A percentile compares a stretch with the other conserved stretches of the same genome.
phyloP scores from a whole-genome alignment of 805 yeast species.

The Candida sphagnicola region DNA sequence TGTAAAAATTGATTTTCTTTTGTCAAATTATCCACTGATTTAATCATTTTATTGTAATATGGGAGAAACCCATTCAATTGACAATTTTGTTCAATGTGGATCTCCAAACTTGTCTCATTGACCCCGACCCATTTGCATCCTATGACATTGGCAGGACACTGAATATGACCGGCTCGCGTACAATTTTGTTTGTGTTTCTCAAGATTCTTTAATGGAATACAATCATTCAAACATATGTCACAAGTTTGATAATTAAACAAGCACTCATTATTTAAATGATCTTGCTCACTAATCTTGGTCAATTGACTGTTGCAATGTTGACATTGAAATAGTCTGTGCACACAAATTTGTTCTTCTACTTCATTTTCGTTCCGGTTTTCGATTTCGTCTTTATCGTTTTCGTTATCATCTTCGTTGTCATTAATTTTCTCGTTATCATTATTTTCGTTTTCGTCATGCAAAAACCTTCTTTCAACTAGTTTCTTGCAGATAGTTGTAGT shows the following conservation, averaged over 20 bases:
- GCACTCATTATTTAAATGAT: conserved; percentile 40
- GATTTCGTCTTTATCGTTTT: background rate
- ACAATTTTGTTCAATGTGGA: conserved; percentile 30
- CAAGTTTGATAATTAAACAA: conserved; percentile 37
- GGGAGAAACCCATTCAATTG: conserved; percentile 29
- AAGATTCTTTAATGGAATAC: conserved; percentile 35
- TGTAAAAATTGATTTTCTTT: conserved; percentile 39
- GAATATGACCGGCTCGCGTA: conserved; percentile 30
- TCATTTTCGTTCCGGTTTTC: conserved; percentile 7
- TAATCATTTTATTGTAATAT: conserved; percentile 15
- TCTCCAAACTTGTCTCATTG: conserved; percentile 32
- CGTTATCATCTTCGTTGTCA: background rate
- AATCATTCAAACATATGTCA: conserved; percentile 38
- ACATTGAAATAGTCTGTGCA: conserved; percentile 37
- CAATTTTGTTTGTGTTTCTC: conserved; percentile 42
- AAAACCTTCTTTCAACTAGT: conserved; percentile 15
- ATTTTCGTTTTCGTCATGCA: conserved; percentile 2
- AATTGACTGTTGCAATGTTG: conserved; percentile 28
- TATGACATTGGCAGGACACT: conserved; percentile 44
- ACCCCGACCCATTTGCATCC: conserved; percentile 50
- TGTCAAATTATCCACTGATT: conserved; percentile 21
- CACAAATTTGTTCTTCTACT: conserved; percentile 21
- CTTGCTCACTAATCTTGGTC: conserved; percentile 21
- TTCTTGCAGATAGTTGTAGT: conserved; percentile 5
- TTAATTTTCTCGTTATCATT: conserved; percentile 5